Base-by-base conservation (phyloP, 2,329 filamentous ascomycete species). In the Grosmannia penicillata region DNA sequence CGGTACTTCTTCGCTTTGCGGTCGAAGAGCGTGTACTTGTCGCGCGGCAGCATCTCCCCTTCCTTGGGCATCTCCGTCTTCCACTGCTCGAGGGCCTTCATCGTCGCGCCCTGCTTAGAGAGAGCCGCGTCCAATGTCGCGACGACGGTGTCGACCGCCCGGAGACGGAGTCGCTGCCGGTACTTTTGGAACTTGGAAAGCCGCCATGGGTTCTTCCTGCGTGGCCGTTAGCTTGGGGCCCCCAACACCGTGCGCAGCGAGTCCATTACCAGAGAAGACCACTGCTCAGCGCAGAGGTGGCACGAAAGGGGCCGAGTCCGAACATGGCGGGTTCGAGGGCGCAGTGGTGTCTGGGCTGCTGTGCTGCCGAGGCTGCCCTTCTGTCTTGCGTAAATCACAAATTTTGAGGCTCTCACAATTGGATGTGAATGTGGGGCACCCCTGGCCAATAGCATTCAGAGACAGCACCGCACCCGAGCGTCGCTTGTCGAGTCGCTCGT, bases 1-100 rank as follows among this genome's bases (percentile, higher is more conserved):
- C 91, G 72, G 60, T 96, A 98, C 51, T 75, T 78, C 75, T 87
- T 93, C 58, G 82, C 86, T 62, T 96, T 95, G 51, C 87, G 78
- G 61, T 94, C 89, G 61, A 96, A 98, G 53, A 98, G 81, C 22
- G 85, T 94, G 65, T 98, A 98, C 65, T 98, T 98, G 65, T 98
- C 91, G 61, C 75, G 81, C 33, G 91, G 81, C 57, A 93, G 57
- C 91, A 98, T 98, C 68, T 96, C 86, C 53, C 76, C 72, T 69
- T 98, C 91, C 21, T 76, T 82, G 18, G 91, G 91, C 91, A 98
- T 98, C 61, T 94, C 85, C 27, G 71, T 70, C 68, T 91, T 94
- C 91, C 91, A 98, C 54, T 78, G 66, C 58, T 93, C 81, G 42
- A 98, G 68, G 38, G 83, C 70, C 62, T 85, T 85, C 33, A 77